Percentiles rank a stretch among this genome's conserved stretches.
Evolutionary conservation across 768 basidiomycete genomes (phyloP).

Genomic region (Hydnomerulius pinastri): DNA sequence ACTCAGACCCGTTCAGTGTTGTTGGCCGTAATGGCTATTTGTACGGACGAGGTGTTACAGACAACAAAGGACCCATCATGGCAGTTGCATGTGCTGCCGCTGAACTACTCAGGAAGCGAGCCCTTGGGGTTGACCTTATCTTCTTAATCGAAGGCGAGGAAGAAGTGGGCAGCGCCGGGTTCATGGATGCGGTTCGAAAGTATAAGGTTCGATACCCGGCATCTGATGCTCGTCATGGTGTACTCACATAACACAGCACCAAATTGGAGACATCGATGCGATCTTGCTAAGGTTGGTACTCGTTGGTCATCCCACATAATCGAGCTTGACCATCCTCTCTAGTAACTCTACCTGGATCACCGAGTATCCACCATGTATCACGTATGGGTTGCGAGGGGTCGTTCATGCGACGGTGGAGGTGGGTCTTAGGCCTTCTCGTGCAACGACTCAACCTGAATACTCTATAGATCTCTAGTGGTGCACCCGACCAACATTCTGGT

Average conservation of each 20-base stretch:
- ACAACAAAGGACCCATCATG: slow-evolving; percentile 95
- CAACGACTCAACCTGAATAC: background rate
- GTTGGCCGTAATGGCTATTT: slow-evolving; percentile 85
- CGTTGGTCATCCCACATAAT: background rate
- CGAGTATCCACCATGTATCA: slow-evolving; percentile 89
- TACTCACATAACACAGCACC: slow-evolving; percentile 46
- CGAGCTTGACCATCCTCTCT: background rate
- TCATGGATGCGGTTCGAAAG: slow-evolving; percentile 70
- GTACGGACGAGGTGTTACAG: slow-evolving; percentile 89
- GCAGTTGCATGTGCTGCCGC: slow-evolving; percentile 90
- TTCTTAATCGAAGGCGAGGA: slow-evolving; percentile 96
- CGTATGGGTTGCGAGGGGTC: slow-evolving; percentile 93
- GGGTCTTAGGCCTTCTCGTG: background rate
- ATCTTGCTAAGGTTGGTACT: slow-evolving; percentile 75
- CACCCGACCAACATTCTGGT: slow-evolving; percentile 90
- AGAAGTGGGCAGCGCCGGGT: slow-evolving; percentile 90
- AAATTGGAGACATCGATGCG: slow-evolving; percentile 85
- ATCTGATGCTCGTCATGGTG: background rate
- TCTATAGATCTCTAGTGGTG: slow-evolving; percentile 62
- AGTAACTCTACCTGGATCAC: slow-evolving; percentile 98
- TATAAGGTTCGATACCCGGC: slow-evolving; percentile 59
- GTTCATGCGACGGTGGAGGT: slow-evolving; percentile 85
- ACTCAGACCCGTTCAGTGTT: slow-evolving; percentile 80
- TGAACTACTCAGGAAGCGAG: slow-evolving; percentile 67
- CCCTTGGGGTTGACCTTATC: slow-evolving; percentile 83